Percentiles rank a stretch among this genome's conserved stretches.
phyloP scores from a whole-genome alignment of 345 rosid species.

The Lepidium didymum region DNA sequence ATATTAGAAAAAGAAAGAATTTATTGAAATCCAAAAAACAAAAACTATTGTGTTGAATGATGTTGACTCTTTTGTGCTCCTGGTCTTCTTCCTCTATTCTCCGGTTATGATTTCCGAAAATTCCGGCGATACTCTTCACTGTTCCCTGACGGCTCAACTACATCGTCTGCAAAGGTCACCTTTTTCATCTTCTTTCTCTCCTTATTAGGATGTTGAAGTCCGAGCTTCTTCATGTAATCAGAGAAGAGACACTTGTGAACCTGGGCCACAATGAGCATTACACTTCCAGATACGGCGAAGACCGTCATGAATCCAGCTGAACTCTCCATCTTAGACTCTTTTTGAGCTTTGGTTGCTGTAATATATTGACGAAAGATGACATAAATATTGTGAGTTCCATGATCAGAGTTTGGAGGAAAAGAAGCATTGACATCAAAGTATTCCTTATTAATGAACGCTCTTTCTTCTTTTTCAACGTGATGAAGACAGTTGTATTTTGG shows the following conservation, averaged over 20 bases:
- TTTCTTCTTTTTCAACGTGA: slow-evolving; percentile 5
- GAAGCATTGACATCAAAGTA: not conserved
- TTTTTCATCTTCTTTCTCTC: slow-evolving; percentile 32
- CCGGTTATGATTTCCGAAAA: not conserved
- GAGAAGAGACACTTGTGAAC: slow-evolving; percentile 67
- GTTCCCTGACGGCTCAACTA: slow-evolving; percentile 53
- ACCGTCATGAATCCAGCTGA: slow-evolving; percentile 56
- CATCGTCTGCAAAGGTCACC: slow-evolving; percentile 68
- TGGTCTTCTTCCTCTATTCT: not conserved
- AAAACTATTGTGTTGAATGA: not conserved
- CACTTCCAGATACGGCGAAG: slow-evolving; percentile 72
- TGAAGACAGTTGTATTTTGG: not conserved
- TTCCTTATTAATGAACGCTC: not conserved
- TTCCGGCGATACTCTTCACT: slow-evolving; percentile 45
- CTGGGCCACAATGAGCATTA: slow-evolving; percentile 54
- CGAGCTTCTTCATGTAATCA: slow-evolving; percentile 55
- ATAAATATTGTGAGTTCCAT: not conserved
- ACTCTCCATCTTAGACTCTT: slow-evolving; percentile 30
- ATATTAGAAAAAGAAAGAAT: not conserved
- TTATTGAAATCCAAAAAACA: not conserved
- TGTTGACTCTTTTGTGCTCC: slow-evolving; percentile 7
- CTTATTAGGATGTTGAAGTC: slow-evolving; percentile 24
- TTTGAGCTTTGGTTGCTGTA: not conserved
- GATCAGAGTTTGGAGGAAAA: slow-evolving; percentile 8
- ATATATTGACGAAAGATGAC: not conserved